Conservation (phyloP, 805 yeast genomes). For the Lipomyces yamadae region DNA sequence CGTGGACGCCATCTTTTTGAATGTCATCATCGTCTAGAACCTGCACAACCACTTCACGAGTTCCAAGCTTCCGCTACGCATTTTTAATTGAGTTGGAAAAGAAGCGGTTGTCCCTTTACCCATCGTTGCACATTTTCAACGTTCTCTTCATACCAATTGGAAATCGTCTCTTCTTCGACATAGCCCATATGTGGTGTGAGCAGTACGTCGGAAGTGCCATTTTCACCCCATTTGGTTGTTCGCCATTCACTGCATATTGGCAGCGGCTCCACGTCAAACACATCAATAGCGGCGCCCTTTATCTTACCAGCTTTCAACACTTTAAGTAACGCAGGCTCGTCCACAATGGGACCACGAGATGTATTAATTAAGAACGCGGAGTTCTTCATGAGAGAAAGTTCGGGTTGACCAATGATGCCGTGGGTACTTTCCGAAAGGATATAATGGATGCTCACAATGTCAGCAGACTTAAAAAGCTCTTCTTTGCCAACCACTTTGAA, state of each 20-base stretch:
- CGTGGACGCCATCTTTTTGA: too few relatives aligned
- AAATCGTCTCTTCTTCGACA: conserved; percentile 29
- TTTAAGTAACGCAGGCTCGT: conserved; percentile 34
- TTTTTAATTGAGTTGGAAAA: too few relatives aligned
- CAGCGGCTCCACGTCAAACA: conserved; percentile 38
- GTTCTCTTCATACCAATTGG: conserved; percentile 23
- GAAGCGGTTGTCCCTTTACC: not conserved
- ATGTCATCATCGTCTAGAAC: too few relatives aligned
- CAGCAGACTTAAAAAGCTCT: conserved; percentile 34
- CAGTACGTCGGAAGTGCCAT: conserved; percentile 29
- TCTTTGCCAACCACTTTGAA: conserved; percentile 14
- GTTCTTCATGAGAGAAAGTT: conserved; percentile 36
- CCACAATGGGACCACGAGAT: conserved; percentile 39
- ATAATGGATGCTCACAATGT: conserved; percentile 36
- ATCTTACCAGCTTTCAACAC: conserved; percentile 30
- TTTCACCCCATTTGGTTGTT: not conserved
- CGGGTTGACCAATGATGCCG: conserved; percentile 27
- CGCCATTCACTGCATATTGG: conserved; percentile 35
- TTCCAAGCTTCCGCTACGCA: too few relatives aligned
- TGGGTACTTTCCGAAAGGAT: conserved; percentile 31
- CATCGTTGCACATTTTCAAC: conserved; percentile 29
- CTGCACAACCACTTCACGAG: too few relatives aligned
- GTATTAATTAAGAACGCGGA: conserved; percentile 38
- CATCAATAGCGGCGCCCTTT: conserved; percentile 40
- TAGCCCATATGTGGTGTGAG: conserved; percentile 40